Percentiles rank a stretch among this genome's conserved stretches.
phyloP scores from a whole-genome alignment of 495 filamentous ascomycete species.

The Aspergillus sparsus region DNA sequence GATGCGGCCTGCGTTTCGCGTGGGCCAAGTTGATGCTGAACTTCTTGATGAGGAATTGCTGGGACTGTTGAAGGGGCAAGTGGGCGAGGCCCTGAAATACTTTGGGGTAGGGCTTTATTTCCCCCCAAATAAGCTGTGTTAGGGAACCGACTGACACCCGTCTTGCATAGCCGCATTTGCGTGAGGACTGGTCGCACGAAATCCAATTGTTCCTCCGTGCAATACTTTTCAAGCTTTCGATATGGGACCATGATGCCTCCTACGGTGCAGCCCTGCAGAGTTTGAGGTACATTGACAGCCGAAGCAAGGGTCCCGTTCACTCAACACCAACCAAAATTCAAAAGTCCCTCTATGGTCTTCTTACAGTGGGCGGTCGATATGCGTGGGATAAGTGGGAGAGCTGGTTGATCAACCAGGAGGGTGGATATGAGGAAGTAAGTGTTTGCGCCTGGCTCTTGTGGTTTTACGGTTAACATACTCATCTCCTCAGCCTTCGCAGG shows the following conservation, averaged over 20 bases:
- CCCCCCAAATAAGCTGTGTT: background rate
- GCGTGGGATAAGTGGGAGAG: conserved; percentile 88
- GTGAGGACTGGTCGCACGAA: conserved; percentile 84
- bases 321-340: conserved; percentile 71
- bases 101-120: conserved; percentile 58
- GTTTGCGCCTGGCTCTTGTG: background rate
- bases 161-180: conserved; percentile 52
- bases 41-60: conserved; percentile 93
- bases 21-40: conserved; percentile 96
- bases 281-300: conserved; percentile 83
- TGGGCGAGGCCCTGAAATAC: conserved; percentile 86
- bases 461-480: conserved; percentile 16
- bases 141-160: background rate
- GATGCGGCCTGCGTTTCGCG: conserved; percentile 82
- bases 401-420: conserved; percentile 74
- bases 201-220: conserved; percentile 75
- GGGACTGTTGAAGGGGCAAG: conserved; percentile 79
- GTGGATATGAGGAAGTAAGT: conserved; percentile 63
- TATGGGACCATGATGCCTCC: conserved; percentile 94
- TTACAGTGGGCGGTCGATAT: conserved; percentile 87
- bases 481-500: conserved; percentile 44
- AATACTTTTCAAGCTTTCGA: conserved; percentile 87
- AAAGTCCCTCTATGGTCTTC: conserved; percentile 77
- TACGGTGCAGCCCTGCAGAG: conserved; percentile 95
- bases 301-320: conserved; percentile 60